Evolutionary conservation across 2,329 filamentous ascomycete genomes (phyloP), one percentile per base, ranked within the genome.

Genomic region (Claviceps citrina): DNA sequence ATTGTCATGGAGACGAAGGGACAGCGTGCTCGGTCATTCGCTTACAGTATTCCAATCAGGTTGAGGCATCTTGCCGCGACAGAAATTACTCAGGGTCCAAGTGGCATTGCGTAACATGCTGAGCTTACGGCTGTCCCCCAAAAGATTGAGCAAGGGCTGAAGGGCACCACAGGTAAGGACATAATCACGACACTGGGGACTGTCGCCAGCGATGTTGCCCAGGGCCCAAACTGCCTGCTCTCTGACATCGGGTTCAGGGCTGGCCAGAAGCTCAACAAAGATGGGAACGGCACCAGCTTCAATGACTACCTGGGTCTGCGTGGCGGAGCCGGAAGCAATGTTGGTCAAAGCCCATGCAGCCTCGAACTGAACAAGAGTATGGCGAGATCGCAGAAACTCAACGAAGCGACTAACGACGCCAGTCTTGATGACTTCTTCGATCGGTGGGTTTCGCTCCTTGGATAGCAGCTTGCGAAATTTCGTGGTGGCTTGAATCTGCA

Each of bases 21-120:
- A 37, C n/a, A 15, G 8, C 6, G 19, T 12, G 19, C n/a, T 20
- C 22, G 5, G 19, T 9, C 13, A 15, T 13, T 12, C 15, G 18
- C 84, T 64, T 72, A 94, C 86, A 28, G 85, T 95, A 57, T 78
- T 77, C 91, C 91, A 98, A 60, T 98, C 91, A 35, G 91, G 91
- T 68, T 98, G 91, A 38, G 91, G 91, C 7, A 89, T 95, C 76
- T 98, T 98, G 66, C 91, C 91, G 71, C 91, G 85, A 70, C 91
- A 98, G 68, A 98, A 98, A 72, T 98, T 98, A 74, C 91, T 96
- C 42, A 98, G 70, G 33, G 91, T 98, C 91, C 91, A 98, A 19
- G 91, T 98, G 27, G 91, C 91, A 60, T 98, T 98, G 51, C 91
- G 77, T 39, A 98, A 79, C 91, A 98, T 98, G 73, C 87, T 96